Base-by-base conservation (phyloP, 768 basidiomycete species). In the Trametes cinnabarina region DNA sequence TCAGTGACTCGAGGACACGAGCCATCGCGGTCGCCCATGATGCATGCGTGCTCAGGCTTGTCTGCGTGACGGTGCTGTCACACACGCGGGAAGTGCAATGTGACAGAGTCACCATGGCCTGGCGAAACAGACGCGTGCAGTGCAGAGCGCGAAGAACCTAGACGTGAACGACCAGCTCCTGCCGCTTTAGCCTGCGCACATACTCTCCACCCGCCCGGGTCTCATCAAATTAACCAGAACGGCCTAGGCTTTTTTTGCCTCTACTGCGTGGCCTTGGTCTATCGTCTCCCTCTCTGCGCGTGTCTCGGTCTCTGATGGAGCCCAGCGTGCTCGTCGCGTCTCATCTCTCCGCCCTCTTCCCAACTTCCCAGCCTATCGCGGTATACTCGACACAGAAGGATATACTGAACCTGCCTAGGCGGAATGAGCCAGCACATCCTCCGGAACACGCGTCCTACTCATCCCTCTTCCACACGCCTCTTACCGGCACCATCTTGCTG, bases 371-470 rank as follows among this genome's bases (percentile, higher is more conserved):
- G 37, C 76, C 83, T 0, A 74, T 77, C 9, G 73, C 80, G 8
- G 72, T 91, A 22, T 81, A 82, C 62, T 88, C 90, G 7, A 73
- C 79, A 51, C 83, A 82, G 57, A 79, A 79, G 60, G 79, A 83
- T 55, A 63, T 78, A 3, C 77, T 81, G 19, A 65, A 78, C 30
- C 66, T 72, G n/a, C 68, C 73, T 1, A 71, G 71, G 5, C 50
- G 50, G 44, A 55, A 53, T 49, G 73, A 73, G 37, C 68, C 58
- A 11, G 75, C 77, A 67, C 73, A 79, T 8, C 84, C 83, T 43
- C 71, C 78, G 11, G 89, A 92, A 71, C 92, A 94, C 76, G 91
- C 92, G 44, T 79, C 81, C 12, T 81, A 79, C 68, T 79, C 87
- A 30, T 78, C 80, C 19, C 63, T 85, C 51, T 76, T 88, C 55